Conservation (phyloP, 345 rosid genomes). For the Eucalyptus melliodora region DNA sequence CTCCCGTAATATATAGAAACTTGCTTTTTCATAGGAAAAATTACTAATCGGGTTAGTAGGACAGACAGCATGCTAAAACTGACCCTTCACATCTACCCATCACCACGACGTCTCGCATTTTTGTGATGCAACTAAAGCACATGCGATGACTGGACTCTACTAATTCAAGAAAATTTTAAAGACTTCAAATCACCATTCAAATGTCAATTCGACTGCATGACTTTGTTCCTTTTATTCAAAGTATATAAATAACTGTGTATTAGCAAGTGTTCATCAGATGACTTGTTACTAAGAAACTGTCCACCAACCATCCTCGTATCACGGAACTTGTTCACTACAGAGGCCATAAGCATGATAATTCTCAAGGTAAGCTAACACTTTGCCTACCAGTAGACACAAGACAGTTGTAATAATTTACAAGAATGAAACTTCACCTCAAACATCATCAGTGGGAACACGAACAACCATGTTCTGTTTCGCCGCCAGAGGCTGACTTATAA, state of each 20-base stretch:
- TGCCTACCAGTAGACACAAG: background rate
- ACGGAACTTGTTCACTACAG: background rate
- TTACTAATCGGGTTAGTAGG: background rate
- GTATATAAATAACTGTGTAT: background rate
- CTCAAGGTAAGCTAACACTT: background rate
- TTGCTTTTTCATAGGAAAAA: background rate
- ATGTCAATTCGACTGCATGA: background rate
- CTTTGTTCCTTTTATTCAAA: background rate
- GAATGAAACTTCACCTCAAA: background rate
- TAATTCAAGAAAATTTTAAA: background rate
- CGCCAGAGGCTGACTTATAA: slow-evolving; percentile 37
- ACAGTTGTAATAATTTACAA: background rate
- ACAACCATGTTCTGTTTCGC: slow-evolving; percentile 12
- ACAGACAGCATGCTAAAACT: background rate
- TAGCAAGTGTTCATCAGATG: background rate
- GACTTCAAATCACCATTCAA: background rate
- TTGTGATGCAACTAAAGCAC: background rate
- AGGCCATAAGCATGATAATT: background rate
- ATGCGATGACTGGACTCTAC: background rate
- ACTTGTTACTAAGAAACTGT: background rate
- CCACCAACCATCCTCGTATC: background rate
- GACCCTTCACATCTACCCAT: background rate
- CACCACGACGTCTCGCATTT: background rate
- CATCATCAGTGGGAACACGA: slow-evolving; percentile 39
- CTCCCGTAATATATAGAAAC: background rate